These are phyloP conservation scores for Phylloporus sp. DNA, from an alignment of 768 basidiomycete species.

Conservation along the genomic window DNA sequence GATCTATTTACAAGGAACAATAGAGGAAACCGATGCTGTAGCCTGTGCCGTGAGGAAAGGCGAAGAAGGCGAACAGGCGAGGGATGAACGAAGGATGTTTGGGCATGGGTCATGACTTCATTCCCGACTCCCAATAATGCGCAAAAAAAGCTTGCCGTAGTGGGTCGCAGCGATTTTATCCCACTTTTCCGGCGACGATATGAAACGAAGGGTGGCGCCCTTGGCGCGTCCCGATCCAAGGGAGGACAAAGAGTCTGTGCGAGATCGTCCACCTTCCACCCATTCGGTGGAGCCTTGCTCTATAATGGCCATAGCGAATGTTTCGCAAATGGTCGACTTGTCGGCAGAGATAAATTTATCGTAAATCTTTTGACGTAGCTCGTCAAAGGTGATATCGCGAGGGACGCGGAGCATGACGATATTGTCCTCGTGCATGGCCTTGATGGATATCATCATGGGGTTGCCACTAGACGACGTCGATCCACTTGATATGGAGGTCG, in stretches of 20 bases:
- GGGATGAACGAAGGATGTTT: slow-evolving; percentile 1
- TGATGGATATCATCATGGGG: slow-evolving; percentile 45
- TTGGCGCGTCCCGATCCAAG: slow-evolving; percentile 23
- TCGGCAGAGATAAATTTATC: slow-evolving; percentile 68
- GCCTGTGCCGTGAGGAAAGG: slow-evolving; percentile 9
- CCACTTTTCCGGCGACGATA: slow-evolving; percentile 62
- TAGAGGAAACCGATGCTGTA: not conserved
- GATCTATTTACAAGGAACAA: not conserved
- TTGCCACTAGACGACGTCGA: slow-evolving; percentile 30
- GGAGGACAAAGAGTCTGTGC: slow-evolving; percentile 34
- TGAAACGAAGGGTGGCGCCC: slow-evolving; percentile 36
- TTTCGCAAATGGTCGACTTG: slow-evolving; percentile 46
- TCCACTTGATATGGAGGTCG: slow-evolving; percentile 37
- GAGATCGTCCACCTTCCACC: slow-evolving; percentile 19
- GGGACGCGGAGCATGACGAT: slow-evolving; percentile 61
- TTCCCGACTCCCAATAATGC: slow-evolving; percentile 38
- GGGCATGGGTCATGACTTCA: slow-evolving; percentile 6
- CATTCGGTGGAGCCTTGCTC: slow-evolving; percentile 32
- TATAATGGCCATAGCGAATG: slow-evolving; percentile 55
- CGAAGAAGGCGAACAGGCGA: slow-evolving; percentile 1
- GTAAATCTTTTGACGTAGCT: slow-evolving; percentile 54
- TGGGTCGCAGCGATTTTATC: slow-evolving; percentile 41
- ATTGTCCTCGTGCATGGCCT: slow-evolving; percentile 58
- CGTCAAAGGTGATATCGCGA: slow-evolving; percentile 43
- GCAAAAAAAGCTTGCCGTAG: slow-evolving; percentile 53